phyloP scores from a whole-genome alignment of 2,329 filamentous ascomycete species.

The Sphaerulina populicola region DNA sequence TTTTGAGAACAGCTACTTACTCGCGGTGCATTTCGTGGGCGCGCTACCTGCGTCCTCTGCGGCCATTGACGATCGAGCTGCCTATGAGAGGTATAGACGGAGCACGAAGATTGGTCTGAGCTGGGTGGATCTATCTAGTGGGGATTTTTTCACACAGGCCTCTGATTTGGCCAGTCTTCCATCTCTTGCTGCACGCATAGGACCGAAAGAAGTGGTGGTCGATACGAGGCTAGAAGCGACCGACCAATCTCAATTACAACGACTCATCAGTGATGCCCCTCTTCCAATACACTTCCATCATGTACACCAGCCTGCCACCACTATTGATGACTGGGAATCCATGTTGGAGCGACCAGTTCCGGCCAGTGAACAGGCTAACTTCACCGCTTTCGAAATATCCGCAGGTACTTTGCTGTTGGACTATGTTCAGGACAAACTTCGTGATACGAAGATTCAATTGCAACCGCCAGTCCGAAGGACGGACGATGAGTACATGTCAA shows the following conservation, averaged over 20 bases:
- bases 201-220: conserved; percentile 75
- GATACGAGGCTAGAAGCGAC: conserved; percentile 49
- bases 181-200: conserved; percentile 74
- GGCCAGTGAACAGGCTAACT: conserved; percentile 44
- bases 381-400: conserved; percentile 60
- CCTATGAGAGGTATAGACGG: conserved; percentile 31
- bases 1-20: conserved; percentile 84
- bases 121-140: conserved; percentile 92
- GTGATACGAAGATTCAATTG: conserved; percentile 69
- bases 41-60: conserved; percentile 6
- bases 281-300: conserved; percentile 67
- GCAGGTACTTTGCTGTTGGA: conserved; percentile 75
- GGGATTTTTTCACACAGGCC: conserved; percentile 80
- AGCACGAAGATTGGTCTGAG: conserved; percentile 60
- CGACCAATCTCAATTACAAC: conserved; percentile 22
- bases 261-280: conserved; percentile 37
- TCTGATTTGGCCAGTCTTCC: conserved; percentile 62
- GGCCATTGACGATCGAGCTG: conserved; percentile 20
- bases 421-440: conserved; percentile 72
- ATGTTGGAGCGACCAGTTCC: conserved; percentile 70
- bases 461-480: conserved; percentile 72
- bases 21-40: conserved; percentile 60
- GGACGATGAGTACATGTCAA: conserved; percentile 69
- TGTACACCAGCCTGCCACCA: conserved; percentile 36
- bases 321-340: conserved; percentile 58